These are phyloP conservation scores for Tetraselmis striata DNA, from an alignment of 139 green algal genomes.

Conservation along the genomic window DNA sequence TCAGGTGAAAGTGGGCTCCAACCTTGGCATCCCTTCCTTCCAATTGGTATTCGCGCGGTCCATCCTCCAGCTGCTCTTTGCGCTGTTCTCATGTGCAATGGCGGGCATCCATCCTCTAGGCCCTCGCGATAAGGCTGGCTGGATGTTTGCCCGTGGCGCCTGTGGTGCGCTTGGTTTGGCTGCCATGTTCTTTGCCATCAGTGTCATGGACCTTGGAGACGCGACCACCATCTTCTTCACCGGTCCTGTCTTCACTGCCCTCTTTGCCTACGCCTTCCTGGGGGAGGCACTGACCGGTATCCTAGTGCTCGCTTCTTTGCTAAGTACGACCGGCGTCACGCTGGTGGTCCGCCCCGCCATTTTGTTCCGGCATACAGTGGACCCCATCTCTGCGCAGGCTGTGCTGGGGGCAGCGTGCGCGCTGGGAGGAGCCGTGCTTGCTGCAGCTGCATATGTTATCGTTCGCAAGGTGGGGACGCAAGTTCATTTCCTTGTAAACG, in stretches of 20 bases:
- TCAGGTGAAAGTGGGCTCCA: neutral
- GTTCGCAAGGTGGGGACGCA: neutral
- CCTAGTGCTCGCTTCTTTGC: neutral
- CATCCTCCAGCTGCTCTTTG: neutral
- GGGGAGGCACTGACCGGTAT: neutral
- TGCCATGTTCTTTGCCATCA: neutral
- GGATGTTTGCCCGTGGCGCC: neutral
- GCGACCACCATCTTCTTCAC: neutral
- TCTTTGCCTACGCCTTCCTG: neutral
- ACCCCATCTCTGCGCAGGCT: neutral
- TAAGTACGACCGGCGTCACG: neutral
- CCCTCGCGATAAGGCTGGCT: neutral
- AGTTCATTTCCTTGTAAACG: neutral
- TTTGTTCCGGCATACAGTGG: neutral
- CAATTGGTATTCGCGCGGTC: neutral
- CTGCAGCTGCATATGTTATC: neutral
- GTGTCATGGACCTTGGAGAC: neutral
- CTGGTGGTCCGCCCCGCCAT: neutral
- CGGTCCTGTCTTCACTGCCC: neutral
- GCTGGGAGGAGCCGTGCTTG: neutral
- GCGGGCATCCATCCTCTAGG: neutral
- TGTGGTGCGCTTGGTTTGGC: neutral
- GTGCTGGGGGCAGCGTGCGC: neutral
- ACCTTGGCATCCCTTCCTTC: neutral
- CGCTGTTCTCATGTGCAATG: neutral